A percentile compares a stretch with the other conserved stretches of the same genome.
phyloP scores from a whole-genome alignment of 2,329 filamentous ascomycete genomes.

The Leptographium flavum region DNA sequence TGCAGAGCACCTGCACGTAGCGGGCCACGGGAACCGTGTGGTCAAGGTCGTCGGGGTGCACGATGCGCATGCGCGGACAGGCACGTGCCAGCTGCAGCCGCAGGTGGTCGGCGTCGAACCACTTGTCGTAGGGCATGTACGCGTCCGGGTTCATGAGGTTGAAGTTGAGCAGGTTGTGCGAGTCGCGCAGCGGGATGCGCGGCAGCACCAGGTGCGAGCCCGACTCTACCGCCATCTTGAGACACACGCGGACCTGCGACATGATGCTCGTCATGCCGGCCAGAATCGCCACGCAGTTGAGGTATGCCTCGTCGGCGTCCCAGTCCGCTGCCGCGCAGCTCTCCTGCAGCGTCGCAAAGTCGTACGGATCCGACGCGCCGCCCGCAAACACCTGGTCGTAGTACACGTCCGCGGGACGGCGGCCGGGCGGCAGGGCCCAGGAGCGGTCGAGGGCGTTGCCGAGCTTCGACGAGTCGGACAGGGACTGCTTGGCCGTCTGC shows the following conservation, averaged over 20 bases:
- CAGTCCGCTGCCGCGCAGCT: constrained; percentile 15
- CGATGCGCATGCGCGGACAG: constrained; percentile 20
- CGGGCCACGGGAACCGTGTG: constrained; percentile 11
- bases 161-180: constrained; percentile 16
- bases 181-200: constrained; percentile 19
- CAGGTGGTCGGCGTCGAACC: constrained; percentile 20
- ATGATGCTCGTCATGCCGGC: constrained; percentile 20
- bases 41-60: constrained; percentile 15
- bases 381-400: constrained; percentile 19
- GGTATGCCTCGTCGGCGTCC: constrained; percentile 15
- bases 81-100: constrained; percentile 11
- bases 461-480: not conserved
- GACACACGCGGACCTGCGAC: constrained; percentile 20
- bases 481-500: constrained; percentile 9
- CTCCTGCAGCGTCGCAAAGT: constrained; percentile 13
- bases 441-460: not conserved
- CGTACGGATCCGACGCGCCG: constrained; percentile 10
- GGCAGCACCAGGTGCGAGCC: constrained; percentile 18
- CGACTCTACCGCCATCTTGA: constrained; percentile 21
- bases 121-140: constrained; percentile 19
- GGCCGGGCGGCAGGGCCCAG: not conserved
- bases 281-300: constrained; percentile 18
- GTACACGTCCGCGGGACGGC: constrained; percentile 9
- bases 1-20: constrained; percentile 13
- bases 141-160: constrained; percentile 18